A percentile compares a stretch with the other conserved stretches of the same genome.
phyloP scores from a whole-genome alignment of 805 yeast species.

The Ogataea methylovora region DNA sequence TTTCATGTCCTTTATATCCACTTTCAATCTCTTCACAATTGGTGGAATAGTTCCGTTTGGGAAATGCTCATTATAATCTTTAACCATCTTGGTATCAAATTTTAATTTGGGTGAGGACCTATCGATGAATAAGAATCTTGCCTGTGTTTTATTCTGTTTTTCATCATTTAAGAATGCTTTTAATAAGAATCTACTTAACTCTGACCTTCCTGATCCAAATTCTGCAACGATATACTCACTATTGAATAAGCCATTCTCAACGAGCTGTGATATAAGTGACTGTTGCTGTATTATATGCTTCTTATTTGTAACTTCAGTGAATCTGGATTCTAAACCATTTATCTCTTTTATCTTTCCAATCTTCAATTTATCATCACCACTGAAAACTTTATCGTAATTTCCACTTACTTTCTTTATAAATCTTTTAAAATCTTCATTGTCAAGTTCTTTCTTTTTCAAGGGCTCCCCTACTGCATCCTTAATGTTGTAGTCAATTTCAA shows the following conservation, averaged over 20 bases:
- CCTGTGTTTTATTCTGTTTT: neutral
- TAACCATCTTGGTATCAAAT: slow-evolving; percentile 58
- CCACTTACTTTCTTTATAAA: neutral
- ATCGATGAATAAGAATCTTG: slow-evolving; percentile 56
- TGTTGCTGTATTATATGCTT: slow-evolving; percentile 84
- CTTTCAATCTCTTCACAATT: slow-evolving; percentile 40
- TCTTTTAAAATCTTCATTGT: slow-evolving; percentile 14
- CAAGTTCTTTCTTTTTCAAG: slow-evolving; percentile 3
- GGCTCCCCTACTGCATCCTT: slow-evolving; percentile 8
- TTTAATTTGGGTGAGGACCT: slow-evolving; percentile 74
- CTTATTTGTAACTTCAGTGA: slow-evolving; percentile 43
- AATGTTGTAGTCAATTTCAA: slow-evolving; percentile 37
- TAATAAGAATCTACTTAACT: slow-evolving; percentile 59
- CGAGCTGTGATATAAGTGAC: slow-evolving; percentile 65
- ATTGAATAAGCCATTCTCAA: slow-evolving; percentile 31
- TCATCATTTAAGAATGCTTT: slow-evolving; percentile 14
- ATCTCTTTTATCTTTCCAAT: slow-evolving; percentile 6
- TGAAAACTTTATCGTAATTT: too few relatives aligned
- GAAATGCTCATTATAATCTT: slow-evolving; percentile 36
- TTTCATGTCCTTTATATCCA: slow-evolving; percentile 74
- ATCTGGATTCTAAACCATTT: slow-evolving; percentile 33
- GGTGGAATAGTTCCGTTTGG: neutral
- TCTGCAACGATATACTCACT: slow-evolving; percentile 43
- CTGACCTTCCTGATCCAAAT: slow-evolving; percentile 91
- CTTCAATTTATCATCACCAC: neutral